These are phyloP conservation scores for Lignosus rhinocerotis DNA, from an alignment of 1,284 basidiomycete species.

Conservation along the genomic window DNA sequence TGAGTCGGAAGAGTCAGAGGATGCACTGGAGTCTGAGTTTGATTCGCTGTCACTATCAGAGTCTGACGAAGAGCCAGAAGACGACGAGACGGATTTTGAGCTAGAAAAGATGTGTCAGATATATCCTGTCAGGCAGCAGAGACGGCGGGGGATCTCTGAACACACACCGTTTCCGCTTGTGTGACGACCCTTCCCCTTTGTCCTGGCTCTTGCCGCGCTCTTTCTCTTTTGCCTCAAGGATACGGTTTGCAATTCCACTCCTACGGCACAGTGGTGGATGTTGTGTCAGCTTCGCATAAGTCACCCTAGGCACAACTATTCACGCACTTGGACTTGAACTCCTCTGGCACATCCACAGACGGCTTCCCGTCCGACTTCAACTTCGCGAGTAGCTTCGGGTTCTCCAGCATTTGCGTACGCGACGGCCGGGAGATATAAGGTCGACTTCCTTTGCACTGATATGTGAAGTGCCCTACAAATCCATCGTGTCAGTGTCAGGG, in stretches of 20 bases:
- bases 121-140: background rate
- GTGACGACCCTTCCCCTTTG: slow-evolving; percentile 43
- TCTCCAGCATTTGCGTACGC: slow-evolving; percentile 74
- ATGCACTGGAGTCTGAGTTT: slow-evolving; percentile 39
- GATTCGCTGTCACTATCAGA: slow-evolving; percentile 33
- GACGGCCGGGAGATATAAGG: slow-evolving; percentile 80
- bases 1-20: slow-evolving; percentile 29
- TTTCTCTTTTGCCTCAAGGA: slow-evolving; percentile 73
- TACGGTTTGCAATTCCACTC: slow-evolving; percentile 70
- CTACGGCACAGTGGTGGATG: slow-evolving; percentile 35
- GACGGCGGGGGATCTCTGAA: background rate
- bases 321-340: slow-evolving; percentile 74
- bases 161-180: slow-evolving; percentile 54
- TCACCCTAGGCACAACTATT: background rate
- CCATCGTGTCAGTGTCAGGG: background rate
- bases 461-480: slow-evolving; percentile 71
- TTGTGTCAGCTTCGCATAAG: background rate
- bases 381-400: slow-evolving; percentile 63
- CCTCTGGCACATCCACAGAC: slow-evolving; percentile 75
- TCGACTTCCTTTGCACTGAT: slow-evolving; percentile 70
- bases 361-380: slow-evolving; percentile 66
- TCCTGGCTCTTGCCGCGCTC: slow-evolving; percentile 52
- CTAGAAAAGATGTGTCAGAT: slow-evolving; percentile 16
- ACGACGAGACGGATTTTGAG: slow-evolving; percentile 22
- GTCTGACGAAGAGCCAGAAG: slow-evolving; percentile 34